A percentile compares a stretch with the other conserved stretches of the same genome.
These are phyloP conservation scores for Chalaropsis thielavioides DNA, from an alignment of 2,329 filamentous ascomycete genomes.

Conservation along the genomic window DNA sequence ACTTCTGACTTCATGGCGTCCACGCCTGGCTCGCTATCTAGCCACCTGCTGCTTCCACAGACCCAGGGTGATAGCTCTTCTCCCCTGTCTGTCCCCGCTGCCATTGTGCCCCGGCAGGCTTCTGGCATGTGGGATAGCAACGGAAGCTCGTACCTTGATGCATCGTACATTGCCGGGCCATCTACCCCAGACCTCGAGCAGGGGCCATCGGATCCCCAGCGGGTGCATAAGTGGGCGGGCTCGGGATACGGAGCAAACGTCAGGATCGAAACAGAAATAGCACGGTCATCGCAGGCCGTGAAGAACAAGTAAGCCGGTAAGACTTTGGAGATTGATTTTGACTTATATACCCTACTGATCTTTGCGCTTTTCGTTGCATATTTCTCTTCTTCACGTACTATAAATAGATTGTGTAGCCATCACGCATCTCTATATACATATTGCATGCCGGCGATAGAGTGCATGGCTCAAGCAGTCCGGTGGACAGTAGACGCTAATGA, in stretches of 20 bases:
- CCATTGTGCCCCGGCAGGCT: not conserved
- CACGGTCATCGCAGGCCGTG: not conserved
- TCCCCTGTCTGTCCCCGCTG: not conserved
- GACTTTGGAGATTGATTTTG: not conserved
- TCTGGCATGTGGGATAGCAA: not conserved
- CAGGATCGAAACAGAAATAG: not conserved
- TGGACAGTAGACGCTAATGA: no score
- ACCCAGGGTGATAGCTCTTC: not conserved
- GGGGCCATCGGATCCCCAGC: not conserved
- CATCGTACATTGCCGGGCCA: not conserved
- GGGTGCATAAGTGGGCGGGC: not conserved
- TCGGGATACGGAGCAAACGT: not conserved
- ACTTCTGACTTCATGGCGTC: not conserved
- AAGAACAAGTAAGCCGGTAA: not conserved
- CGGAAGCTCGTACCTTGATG: not conserved
- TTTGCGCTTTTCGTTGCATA: no score
- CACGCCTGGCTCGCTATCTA: not conserved
- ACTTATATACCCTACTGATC: not conserved
- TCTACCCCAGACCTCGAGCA: not conserved
- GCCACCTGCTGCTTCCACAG: not conserved
- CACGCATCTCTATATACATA: no score
- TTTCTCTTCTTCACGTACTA: no score
- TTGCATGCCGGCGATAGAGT: no score
- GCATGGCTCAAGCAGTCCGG: no score
- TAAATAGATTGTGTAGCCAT: no score